Evolutionary conservation across 257 asterid species (phyloP), one percentile per base, ranked within the genome.

Genomic region (Vinca minor): DNA sequence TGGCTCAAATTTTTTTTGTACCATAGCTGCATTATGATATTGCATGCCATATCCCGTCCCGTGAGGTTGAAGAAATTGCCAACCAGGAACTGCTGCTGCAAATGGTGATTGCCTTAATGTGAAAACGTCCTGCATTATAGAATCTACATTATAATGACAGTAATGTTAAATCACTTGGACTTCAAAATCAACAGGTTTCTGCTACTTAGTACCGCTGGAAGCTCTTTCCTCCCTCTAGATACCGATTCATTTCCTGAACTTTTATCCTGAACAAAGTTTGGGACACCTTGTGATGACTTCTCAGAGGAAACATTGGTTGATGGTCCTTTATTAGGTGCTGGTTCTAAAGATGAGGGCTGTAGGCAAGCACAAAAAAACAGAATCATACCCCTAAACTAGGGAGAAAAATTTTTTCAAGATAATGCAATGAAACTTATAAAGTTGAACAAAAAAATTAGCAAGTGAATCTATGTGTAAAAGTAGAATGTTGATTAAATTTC

Each of bases 51-150:
- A 84, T 67, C 76, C 87, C 73, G 71, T 70, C 62, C 73, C 85
- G 35, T 76, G 79, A 69, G 82, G 76, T 20, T 63, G 79, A 67
- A 13, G 73, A 79, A 71, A 74, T 49, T 80, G 92, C 90, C 95
- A 87, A 69, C 78, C 75, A 12, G 81, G 72, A 74, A 65, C 81
- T 41, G 78, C 65, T 31, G 81, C 74, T 71, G 72, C 34, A 62
- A 79, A 78, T 8, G 87, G 65, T 9, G 76, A 26, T 64, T 71
- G 78, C 66, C 78, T 62, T 47, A 79, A 68, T 48, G 81, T 28
- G 66, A 90, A 90, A 73, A 87, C 83, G 59, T 81, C 85, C 97
- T 89, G 88, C 79, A 66, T 20, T 35, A 4, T 35, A 62, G 23
- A 34, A n/a, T 48, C 52, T 17, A 49, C 31, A 26, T 5, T 26